A percentile compares a stretch with the other conserved stretches of the same genome.
Conservation (phyloP, 495 filamentous ascomycete species). For the Haplographium delicatum region DNA sequence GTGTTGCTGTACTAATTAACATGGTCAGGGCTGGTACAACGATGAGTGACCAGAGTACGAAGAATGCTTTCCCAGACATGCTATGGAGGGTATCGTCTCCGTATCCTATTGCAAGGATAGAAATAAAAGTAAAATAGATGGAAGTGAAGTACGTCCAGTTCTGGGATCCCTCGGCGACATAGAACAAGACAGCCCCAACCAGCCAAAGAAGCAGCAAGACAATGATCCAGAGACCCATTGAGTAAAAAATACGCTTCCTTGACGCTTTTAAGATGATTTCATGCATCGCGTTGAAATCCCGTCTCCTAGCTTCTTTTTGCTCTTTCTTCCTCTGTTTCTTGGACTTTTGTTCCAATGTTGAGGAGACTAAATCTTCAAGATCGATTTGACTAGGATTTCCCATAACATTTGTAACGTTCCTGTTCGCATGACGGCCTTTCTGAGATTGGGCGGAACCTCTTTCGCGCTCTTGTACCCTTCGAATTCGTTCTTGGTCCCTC, state of each 20-base stretch:
- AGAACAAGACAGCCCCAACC: slow-evolving; percentile 71
- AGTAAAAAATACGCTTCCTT: slow-evolving; percentile 55
- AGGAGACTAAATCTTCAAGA: slow-evolving; percentile 38
- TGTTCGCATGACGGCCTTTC: no score
- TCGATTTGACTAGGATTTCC: slow-evolving; percentile 10
- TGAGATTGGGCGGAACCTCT: not conserved
- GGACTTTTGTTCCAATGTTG: slow-evolving; percentile 27
- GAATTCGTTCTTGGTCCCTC: slow-evolving; percentile 57
- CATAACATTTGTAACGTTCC: no score
- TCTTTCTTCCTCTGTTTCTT: slow-evolving; percentile 26
- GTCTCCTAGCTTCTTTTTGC: slow-evolving; percentile 67
- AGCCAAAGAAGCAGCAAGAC: slow-evolving; percentile 69
- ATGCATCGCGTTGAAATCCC: slow-evolving; percentile 6
- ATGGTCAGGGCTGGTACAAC: slow-evolving; percentile 77
- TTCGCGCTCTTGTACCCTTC: slow-evolving; percentile 44
- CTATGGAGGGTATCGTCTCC: slow-evolving; percentile 65
- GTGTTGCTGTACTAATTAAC: slow-evolving; percentile 44
- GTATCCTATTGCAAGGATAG: slow-evolving; percentile 77
- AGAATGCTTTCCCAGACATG: slow-evolving; percentile 69
- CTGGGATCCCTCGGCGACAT: slow-evolving; percentile 24
- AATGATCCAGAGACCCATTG: slow-evolving; percentile 53
- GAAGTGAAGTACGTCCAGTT: slow-evolving; percentile 70
- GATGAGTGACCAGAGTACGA: slow-evolving; percentile 82
- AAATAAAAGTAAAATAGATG: slow-evolving; percentile 73
- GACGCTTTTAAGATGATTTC: slow-evolving; percentile 26